phyloP scores from a whole-genome alignment of 2,329 filamentous ascomycete genomes.

The Fusarium mexicanum region DNA sequence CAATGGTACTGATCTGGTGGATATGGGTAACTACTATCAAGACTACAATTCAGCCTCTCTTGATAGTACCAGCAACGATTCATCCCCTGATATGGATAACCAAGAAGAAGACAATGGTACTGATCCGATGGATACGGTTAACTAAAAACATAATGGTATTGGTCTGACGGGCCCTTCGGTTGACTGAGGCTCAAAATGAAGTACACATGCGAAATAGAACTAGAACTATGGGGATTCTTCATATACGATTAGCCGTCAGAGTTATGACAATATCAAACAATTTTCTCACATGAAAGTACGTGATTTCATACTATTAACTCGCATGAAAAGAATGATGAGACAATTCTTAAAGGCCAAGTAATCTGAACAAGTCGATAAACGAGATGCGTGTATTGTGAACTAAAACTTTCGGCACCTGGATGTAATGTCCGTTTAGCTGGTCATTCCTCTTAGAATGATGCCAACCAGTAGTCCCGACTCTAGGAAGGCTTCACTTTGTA shows the following conservation, averaged over 20 bases:
- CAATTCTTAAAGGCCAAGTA: no score
- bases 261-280: neutral
- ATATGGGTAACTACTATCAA: no score
- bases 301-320: no score
- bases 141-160: no score
- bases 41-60: no score
- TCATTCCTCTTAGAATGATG: neutral
- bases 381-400: neutral
- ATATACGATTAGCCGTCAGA: no score
- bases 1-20: no score
- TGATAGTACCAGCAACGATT: no score
- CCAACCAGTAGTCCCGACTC: no score
- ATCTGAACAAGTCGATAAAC: neutral
- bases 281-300: neutral
- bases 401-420: fast-evolving
- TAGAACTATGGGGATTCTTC: neutral
- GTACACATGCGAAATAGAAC: neutral
- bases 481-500: neutral
- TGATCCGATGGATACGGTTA: fast-evolving
- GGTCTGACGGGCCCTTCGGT: no score
- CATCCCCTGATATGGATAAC: neutral
- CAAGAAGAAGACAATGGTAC: neutral
- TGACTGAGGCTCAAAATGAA: neutral
- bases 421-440: no score
- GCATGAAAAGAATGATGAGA: neutral